Evolutionary conservation across 1,284 basidiomycete species (phyloP).

Genomic region (Trichosporon coremiiforme): DNA sequence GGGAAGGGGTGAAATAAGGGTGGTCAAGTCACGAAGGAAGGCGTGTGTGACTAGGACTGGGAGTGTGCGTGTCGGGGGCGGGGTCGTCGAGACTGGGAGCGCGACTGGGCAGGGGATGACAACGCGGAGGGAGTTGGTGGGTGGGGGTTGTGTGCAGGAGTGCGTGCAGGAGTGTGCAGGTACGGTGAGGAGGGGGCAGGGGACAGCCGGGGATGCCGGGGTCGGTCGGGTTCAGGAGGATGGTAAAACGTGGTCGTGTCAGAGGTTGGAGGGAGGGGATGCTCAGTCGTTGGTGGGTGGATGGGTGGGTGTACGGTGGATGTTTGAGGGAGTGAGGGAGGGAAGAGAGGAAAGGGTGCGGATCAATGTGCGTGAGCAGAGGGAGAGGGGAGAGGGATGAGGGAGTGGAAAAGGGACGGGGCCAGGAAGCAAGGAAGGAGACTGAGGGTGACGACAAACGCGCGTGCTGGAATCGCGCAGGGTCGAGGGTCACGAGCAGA

Average conservation of each 20-base stretch:
- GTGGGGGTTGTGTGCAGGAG: neutral
- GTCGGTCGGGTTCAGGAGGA: slow-evolving; percentile 9
- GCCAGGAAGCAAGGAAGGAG: neutral
- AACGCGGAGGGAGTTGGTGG: neutral
- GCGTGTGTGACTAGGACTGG: neutral
- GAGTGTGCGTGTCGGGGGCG: neutral
- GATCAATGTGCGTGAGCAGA: slow-evolving; percentile 7
- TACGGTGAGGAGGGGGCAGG: neutral
- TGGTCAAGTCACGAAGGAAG: neutral
- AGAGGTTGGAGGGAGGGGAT: neutral
- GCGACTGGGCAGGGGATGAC: neutral
- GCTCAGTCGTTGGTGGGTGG: neutral
- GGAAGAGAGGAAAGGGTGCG: neutral
- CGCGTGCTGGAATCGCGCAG: slow-evolving; percentile 17
- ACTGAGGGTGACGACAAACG: slow-evolving; percentile 8
- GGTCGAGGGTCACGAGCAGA: slow-evolving; percentile 5
- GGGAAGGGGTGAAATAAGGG: neutral
- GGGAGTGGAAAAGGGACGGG: neutral
- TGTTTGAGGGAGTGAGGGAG: slow-evolving; percentile 3
- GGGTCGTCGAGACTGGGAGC: neutral
- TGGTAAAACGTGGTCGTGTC: slow-evolving; percentile 9
- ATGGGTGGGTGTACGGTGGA: neutral
- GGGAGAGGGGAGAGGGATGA: neutral
- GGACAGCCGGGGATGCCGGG: neutral
- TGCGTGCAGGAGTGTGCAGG: neutral